phyloP scores from a whole-genome alignment of 2,329 filamentous ascomycete species.

The Pleomassaria siparia region DNA sequence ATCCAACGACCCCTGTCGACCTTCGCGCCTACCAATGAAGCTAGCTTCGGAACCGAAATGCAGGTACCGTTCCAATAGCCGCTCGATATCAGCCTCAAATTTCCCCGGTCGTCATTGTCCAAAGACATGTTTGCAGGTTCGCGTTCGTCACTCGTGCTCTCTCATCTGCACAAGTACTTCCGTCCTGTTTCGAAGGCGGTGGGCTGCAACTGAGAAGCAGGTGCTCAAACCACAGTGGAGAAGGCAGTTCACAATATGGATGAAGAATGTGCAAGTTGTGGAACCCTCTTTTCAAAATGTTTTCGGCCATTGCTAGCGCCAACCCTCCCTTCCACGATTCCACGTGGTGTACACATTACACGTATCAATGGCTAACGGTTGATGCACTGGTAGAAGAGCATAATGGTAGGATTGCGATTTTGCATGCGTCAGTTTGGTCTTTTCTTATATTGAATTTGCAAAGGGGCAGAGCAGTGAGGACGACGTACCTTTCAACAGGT shows the following conservation, averaged over 20 bases:
- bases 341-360: too few species aligned
- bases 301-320: neutral
- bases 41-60: neutral
- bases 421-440: neutral
- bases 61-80: neutral
- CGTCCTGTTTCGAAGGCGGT: neutral
- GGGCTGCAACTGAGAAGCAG: neutral
- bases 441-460: neutral
- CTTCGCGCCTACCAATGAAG: neutral
- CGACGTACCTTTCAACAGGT: neutral
- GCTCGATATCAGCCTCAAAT: neutral
- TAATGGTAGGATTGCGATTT: neutral
- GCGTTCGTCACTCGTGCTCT: neutral
- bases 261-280: neutral
- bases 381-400: neutral
- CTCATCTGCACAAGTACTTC: neutral
- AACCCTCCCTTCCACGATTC: too few species aligned
- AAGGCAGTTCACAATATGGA: neutral
- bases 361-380: neutral
- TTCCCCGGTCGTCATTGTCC: neutral
- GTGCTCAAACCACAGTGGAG: neutral
- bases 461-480: neutral
- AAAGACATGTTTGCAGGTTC: slow-evolving; percentile 1
- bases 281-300: neutral
- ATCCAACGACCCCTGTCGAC: slow-evolving; percentile 1